These are phyloP conservation scores for Nemophila menziesii DNA, from an alignment of 257 asterid species.

Conservation along the genomic window DNA sequence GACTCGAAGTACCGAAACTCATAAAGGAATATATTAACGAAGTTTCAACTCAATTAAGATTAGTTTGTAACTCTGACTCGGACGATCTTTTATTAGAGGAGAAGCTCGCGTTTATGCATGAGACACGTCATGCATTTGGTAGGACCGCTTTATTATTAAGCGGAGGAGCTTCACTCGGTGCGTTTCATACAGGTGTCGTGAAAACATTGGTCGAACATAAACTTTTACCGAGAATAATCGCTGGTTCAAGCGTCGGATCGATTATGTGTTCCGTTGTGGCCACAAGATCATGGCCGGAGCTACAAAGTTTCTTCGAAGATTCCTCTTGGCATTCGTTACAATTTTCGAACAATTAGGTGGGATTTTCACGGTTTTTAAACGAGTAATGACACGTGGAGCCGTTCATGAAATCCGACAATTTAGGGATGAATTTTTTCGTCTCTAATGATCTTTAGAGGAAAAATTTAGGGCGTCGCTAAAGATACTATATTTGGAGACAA, in stretches of 20 bases:
- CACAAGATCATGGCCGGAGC: conserved; percentile 80
- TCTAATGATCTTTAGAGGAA: too few species aligned
- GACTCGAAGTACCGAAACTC: conserved; percentile 66
- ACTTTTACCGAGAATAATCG: conserved; percentile 66
- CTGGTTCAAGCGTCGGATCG: conserved; percentile 84
- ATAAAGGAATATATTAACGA: conserved; percentile 78
- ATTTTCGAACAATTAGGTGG: conserved; percentile 70
- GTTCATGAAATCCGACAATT: conserved; percentile 69
- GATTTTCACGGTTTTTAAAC: conserved; percentile 46
- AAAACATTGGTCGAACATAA: conserved; percentile 72
- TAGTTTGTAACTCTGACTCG: conserved; percentile 70
- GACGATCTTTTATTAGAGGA: conserved; percentile 77
- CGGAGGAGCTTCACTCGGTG: conserved; percentile 82
- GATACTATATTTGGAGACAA: too few species aligned
- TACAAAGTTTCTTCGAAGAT: conserved; percentile 74
- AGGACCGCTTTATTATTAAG: conserved; percentile 71
- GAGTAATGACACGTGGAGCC: conserved; percentile 71
- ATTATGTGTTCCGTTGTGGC: conserved; percentile 71
- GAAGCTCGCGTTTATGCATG: conserved; percentile 85
- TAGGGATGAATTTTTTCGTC: too few species aligned
- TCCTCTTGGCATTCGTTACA: conserved; percentile 74
- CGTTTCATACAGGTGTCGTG: conserved; percentile 78
- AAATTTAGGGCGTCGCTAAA: too few species aligned
- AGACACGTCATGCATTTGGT: conserved; percentile 79
- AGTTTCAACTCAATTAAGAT: conserved; percentile 55